Base-by-base conservation (phyloP, 768 basidiomycete genomes). In the Mycena pura region DNA sequence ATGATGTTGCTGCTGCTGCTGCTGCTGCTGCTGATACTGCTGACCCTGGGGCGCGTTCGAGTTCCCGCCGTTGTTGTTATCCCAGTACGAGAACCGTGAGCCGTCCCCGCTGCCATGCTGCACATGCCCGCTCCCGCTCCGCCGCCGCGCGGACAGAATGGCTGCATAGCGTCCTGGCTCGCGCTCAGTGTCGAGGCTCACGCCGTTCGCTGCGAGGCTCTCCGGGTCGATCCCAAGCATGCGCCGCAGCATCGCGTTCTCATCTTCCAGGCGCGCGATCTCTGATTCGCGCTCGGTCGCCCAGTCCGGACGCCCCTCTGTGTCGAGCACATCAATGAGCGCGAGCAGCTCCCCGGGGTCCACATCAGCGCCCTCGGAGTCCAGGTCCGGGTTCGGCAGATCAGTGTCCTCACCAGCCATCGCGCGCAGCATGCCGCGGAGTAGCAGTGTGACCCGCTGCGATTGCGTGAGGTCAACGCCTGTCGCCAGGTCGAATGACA, bases 221-320 rank as follows among this genome's bases (percentile, higher is more conserved):
- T 74, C 81, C 32, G 79, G 73, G 73, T 92, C 90, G 61, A 99
- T 94, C 17, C 85, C 87, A 44, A 99, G 77, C 74, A 91, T 72
- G 68, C 81, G 81, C 48, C 96, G 81, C 48, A 99, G 77, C 56
- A 86, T 82, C 41, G 85, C 83, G 70, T 99, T 99, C 77, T 99
- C 96, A 48, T 77, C 78, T 73, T 90, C 89, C 40, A 99, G 77
- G 47, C 95, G 83, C 11, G 82, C 69, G 51, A 99, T 93, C 77
- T 99, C 97, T 62, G 78, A 77, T 72, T 99, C 96, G 62, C 97
- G 84, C 73, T 94, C 92, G 59, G 89, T 64, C 2, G 92, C 89
- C 93, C 96, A 98, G 74, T 99, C 95, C 39, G 82, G 78, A 22
- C 85, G 74, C 5, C 77, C 78, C 48, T 81, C 75, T 11, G 50